These are phyloP conservation scores for Hyparrhenia diplandra DNA, from an alignment of 176 grass and related monocot species.

Conservation along the genomic window DNA sequence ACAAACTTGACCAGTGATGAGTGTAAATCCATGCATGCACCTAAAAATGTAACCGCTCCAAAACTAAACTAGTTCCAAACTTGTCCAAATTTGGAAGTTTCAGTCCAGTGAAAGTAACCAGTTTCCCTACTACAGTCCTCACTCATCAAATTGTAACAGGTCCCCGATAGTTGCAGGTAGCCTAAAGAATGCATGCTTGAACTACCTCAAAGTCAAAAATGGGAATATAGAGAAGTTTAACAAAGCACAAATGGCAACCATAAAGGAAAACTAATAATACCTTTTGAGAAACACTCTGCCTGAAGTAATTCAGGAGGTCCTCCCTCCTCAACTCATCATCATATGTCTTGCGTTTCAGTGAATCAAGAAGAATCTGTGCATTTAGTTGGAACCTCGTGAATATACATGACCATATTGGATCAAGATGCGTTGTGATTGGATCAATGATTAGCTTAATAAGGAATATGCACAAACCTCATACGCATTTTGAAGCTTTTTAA, in stretches of 20 bases:
- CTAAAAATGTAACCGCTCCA: background rate
- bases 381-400: conserved; percentile 33
- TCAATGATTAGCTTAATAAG: conserved; percentile 6
- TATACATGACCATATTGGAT: conserved; percentile 15
- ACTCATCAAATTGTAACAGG: background rate
- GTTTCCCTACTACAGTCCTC: background rate
- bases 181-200: background rate
- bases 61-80: conserved; percentile 21
- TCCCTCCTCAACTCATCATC: conserved; percentile 94
- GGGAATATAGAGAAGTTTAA: background rate
- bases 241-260: conserved; percentile 7
- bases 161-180: background rate
- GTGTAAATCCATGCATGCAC: background rate
- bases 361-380: conserved; percentile 94
- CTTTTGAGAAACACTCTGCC: conserved; percentile 78
- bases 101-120: conserved; percentile 8
- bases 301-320: conserved; percentile 86
- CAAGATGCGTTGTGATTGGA: background rate
- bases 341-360: conserved; percentile 92
- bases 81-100: background rate
- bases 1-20: background rate
- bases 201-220: conserved; percentile 15
- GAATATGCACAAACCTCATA: conserved; percentile 66
- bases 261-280: conserved; percentile 39
- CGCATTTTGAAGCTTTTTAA: conserved; percentile 99